A percentile compares a stretch with the other conserved stretches of the same genome.
These are phyloP conservation scores for Hypoxylon sp. DNA, from an alignment of 2,329 filamentous ascomycete species.

Conservation along the genomic window DNA sequence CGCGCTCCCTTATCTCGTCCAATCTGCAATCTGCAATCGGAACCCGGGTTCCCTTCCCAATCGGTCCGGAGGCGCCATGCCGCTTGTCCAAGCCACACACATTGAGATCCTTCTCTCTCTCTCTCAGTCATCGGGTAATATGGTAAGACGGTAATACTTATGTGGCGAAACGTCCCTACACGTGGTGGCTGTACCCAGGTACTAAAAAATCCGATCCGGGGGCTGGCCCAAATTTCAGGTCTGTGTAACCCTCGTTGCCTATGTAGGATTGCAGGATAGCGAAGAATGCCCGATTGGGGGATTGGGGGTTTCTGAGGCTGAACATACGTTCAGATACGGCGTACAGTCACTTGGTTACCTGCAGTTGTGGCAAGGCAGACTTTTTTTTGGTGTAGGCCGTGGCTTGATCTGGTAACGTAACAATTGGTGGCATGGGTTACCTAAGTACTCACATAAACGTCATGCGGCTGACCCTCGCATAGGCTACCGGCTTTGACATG, in stretches of 20 bases:
- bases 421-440: constrained; percentile 14
- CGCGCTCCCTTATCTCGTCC: constrained; percentile 1
- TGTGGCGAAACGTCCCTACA: constrained; percentile 18
- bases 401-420: constrained; percentile 16
- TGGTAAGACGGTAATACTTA: background rate
- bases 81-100: constrained; percentile 31
- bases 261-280: constrained; percentile 10
- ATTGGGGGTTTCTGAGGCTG: constrained; percentile 18
- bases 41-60: constrained; percentile 10
- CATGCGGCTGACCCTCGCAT: constrained; percentile 16
- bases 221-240: background rate
- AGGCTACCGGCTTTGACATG: constrained; percentile 3
- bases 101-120: constrained; percentile 16
- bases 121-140: constrained; percentile 17
- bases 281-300: constrained; percentile 5
- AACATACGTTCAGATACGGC: constrained; percentile 7
- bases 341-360: background rate
- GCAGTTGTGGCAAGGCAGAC: background rate
- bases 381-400: constrained; percentile 9
- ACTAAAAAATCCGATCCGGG: constrained; percentile 23
- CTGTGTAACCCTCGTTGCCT: constrained; percentile 3
- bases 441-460: constrained; percentile 1
- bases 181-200: constrained; percentile 16
- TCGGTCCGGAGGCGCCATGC: constrained; percentile 37
- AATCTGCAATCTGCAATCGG: constrained; percentile 8